Evolutionary conservation across 2,329 filamentous ascomycete species (phyloP), one percentile per base, ranked within the genome.

Genomic region (Aureobasidium namibiae): DNA sequence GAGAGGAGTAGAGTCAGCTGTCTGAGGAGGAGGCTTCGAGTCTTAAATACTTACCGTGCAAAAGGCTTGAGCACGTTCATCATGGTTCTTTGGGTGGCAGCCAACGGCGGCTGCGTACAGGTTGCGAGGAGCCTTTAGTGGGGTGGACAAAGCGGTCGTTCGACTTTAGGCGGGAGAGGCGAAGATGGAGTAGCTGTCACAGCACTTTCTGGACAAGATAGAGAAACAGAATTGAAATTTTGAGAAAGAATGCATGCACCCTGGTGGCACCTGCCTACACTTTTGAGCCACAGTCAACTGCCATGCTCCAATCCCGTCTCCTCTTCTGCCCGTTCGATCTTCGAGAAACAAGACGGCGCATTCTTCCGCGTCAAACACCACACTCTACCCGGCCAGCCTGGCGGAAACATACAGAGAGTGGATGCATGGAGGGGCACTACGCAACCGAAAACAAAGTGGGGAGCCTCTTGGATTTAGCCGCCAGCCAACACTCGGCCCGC

Each of bases 51-150:
- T 49, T 46, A 60, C 58, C 58, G 46, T 24, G 41, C 48, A 33
- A 60, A 53, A 24, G 58, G 58, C 49, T 52, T 60, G 46, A 60
- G 58, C 58, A 60, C 58, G 58, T 60, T 60, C 58, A 60, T 60
- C 46, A 49, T 52, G 24, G 18, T 58, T 13, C 42, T 29, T 54
- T 29, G 42, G 42, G 38, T 56, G 56, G 56, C 29, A 42, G 50
- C 36, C 50, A 54, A 54, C 50, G 45, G 45, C 34, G 56, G 42
- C 56, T 49, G 56, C 45, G 45, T 49, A 59, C 45, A 59, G 33
- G 16, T 21, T 29, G 26, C 26, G 26, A 29, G 26, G n/a, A 54
- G 38, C 36, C 23, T 52, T 34, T 56, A 57, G 54, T 36, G 54
- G 31, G 53, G 53, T 45, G 41, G 41, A 38, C 41, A 42, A 48